Evolutionary conservation across 129 eudicot species (phyloP).

Genomic region (Scalesia atractyloides): DNA sequence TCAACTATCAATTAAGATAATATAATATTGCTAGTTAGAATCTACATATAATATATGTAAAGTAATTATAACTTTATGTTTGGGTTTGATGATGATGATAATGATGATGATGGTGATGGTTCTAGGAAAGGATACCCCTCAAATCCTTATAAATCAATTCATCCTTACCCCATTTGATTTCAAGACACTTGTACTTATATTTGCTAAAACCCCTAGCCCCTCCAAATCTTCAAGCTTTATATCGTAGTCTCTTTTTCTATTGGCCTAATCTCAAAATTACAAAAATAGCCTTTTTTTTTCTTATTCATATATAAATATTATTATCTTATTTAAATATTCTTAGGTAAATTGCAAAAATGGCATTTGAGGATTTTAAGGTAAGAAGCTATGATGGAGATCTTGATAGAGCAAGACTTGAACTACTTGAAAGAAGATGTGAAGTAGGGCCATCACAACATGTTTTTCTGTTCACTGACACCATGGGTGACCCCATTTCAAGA

Average conservation of each 20-base stretch:
- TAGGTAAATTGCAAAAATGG: conserved; percentile 34
- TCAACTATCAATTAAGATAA: not conserved
- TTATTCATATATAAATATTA: not conserved
- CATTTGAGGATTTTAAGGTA: conserved; percentile 46
- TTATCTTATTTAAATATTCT: conserved; percentile 7
- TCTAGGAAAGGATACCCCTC: conserved; percentile 28
- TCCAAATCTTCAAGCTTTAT: conserved; percentile 19
- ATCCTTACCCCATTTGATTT: conserved; percentile 24
- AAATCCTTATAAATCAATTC: conserved; percentile 34
- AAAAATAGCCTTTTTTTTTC: conserved; percentile 14
- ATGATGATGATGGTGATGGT: conserved; percentile 24
- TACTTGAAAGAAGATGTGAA: conserved; percentile 65
- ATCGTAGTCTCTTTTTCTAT: not conserved
- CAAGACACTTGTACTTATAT: conserved; percentile 32
- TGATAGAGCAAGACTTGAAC: conserved; percentile 56
- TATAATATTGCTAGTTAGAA: not conserved
- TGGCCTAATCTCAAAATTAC: conserved; percentile 17
- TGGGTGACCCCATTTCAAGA: conserved; percentile 74
- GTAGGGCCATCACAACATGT: conserved; percentile 60
- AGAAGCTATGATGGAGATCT: conserved; percentile 46
- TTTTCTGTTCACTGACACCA: conserved; percentile 56
- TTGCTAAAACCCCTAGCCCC: conserved; percentile 33
- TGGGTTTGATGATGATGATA: conserved; percentile 24
- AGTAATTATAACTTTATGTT: not conserved
- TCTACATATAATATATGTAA: conserved; percentile 1